Percentiles rank a stretch among this genome's conserved stretches.
Evolutionary conservation across 257 asterid genomes (phyloP).

Genomic region (Euphrasia confusa): DNA sequence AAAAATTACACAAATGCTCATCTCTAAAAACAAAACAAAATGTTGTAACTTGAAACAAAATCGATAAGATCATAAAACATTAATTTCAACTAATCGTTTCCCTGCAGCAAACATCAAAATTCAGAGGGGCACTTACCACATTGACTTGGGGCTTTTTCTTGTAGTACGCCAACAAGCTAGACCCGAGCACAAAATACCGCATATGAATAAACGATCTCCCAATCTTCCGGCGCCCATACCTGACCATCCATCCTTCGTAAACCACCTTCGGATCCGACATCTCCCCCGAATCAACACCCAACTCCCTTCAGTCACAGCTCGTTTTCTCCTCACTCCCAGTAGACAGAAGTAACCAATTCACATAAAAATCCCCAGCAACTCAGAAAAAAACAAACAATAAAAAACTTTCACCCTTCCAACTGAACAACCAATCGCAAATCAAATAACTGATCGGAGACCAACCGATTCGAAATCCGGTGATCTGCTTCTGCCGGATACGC

Average conservation of each 20-base stretch:
- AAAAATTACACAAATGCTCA: constrained; percentile 5
- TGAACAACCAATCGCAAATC: constrained; percentile 20
- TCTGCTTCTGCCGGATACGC: constrained; percentile 37
- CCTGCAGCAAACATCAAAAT: constrained; percentile 7
- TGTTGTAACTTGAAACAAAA: constrained; percentile 14
- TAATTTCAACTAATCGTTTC: constrained; percentile 14
- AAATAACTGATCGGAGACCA: constrained; percentile 29
- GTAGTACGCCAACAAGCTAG: constrained; percentile 85
- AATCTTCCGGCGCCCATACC: constrained; percentile 96
- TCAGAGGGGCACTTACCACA: constrained; percentile 42
- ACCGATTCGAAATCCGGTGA: constrained; percentile 39
- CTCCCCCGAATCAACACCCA: constrained; percentile 23
- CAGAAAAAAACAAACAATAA: constrained; percentile 17
- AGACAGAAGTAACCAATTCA: constrained; percentile 2
- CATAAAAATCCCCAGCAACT: constrained; percentile 32
- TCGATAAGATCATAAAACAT: constrained; percentile 23
- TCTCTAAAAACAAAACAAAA: constrained; percentile 14
- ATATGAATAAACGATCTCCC: constrained; percentile 92
- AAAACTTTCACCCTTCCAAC: constrained; percentile 20
- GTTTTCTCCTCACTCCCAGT: constrained; percentile 18
- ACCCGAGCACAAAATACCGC: constrained; percentile 93
- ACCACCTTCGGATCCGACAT: constrained; percentile 89
- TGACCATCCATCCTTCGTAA: constrained; percentile 99
- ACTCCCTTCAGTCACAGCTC: constrained; percentile 20
- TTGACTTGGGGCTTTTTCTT: constrained; percentile 94